Conservation (phyloP, 1,284 basidiomycete genomes). For the Trichosporon sp. region DNA sequence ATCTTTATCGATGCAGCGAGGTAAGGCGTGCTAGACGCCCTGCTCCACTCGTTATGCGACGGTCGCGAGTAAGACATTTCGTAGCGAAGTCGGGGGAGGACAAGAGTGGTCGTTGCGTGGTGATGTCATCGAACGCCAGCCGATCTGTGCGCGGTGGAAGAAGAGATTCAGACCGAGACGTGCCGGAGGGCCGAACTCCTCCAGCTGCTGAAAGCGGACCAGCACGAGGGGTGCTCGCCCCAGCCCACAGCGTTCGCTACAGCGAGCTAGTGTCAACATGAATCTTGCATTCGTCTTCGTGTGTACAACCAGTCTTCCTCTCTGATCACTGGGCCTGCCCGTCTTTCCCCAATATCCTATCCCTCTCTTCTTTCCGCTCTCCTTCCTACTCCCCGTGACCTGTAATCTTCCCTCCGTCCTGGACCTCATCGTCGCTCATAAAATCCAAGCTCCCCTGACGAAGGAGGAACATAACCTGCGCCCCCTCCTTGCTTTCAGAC, state of each 20-base stretch:
- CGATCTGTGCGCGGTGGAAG: neutral
- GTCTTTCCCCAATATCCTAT: neutral
- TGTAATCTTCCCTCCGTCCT: constrained; percentile 19
- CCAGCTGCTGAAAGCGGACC: too few relatives aligned
- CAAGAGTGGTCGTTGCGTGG: neutral
- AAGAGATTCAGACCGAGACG: too few relatives aligned
- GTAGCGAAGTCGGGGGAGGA: too few relatives aligned
- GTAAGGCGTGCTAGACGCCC: neutral
- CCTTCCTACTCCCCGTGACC: constrained; percentile 6
- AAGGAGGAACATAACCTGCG: constrained; percentile 23
- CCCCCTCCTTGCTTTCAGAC: constrained; percentile 10
- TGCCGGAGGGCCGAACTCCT: too few relatives aligned
- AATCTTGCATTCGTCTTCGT: neutral
- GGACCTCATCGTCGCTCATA: constrained; percentile 24
- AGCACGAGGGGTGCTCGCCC: too few relatives aligned
- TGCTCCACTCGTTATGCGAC: neutral
- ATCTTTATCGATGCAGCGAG: too few relatives aligned
- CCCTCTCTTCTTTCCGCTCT: neutral
- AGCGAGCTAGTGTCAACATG: neutral
- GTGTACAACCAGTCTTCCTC: neutral
- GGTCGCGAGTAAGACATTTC: neutral
- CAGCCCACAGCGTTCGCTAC: too few relatives aligned
- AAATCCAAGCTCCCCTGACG: constrained; percentile 17
- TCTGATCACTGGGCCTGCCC: neutral
- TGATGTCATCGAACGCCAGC: neutral